Percentiles rank a stretch among this genome's conserved stretches.
These are phyloP conservation scores for Aspergillus cavernicola DNA, from an alignment of 495 filamentous ascomycete genomes.

Conservation along the genomic window DNA sequence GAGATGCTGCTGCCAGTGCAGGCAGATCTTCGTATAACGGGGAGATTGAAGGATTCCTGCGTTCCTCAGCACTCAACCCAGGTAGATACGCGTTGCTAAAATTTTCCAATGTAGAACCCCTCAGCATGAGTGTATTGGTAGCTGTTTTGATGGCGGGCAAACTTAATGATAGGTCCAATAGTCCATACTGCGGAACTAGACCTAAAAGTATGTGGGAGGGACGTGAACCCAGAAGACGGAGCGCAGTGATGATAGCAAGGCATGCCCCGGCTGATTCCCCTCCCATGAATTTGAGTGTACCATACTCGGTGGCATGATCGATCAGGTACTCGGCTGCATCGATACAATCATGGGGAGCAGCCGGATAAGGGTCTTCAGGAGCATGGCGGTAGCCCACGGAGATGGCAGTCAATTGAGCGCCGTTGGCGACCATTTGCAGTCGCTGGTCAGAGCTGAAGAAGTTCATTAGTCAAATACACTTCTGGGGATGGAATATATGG, in stretches of 20 bases:
- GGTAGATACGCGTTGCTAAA: conserved; percentile 44
- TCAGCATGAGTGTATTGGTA: conserved; percentile 11
- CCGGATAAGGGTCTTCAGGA: conserved; percentile 55
- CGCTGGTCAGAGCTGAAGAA: neutral
- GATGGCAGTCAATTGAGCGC: conserved; percentile 39
- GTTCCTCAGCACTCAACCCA: conserved; percentile 29
- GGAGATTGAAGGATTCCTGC: conserved; percentile 33
- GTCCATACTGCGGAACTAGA: conserved; percentile 20
- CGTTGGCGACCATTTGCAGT: conserved; percentile 32
- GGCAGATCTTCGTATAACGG: conserved; percentile 45
- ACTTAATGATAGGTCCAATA: conserved; percentile 12
- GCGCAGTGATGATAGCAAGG: conserved; percentile 38
- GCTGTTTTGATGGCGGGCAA: conserved; percentile 34
- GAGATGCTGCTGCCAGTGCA: conserved; percentile 5
- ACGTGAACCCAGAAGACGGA: conserved; percentile 40
- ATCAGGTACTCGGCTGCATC: conserved; percentile 42
- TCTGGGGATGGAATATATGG: conserved; percentile 4
- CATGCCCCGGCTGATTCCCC: conserved; percentile 45
- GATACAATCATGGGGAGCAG: conserved; percentile 48
- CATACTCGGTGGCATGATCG: conserved; percentile 33
- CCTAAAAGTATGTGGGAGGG: conserved; percentile 9
- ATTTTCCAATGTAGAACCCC: conserved; percentile 27
- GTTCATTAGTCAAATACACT: neutral
- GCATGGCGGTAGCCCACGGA: conserved; percentile 58
- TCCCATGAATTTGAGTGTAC: conserved; percentile 23